Conservation (phyloP, 2,329 filamentous ascomycete genomes). For the Talaromyces pinophilus region DNA sequence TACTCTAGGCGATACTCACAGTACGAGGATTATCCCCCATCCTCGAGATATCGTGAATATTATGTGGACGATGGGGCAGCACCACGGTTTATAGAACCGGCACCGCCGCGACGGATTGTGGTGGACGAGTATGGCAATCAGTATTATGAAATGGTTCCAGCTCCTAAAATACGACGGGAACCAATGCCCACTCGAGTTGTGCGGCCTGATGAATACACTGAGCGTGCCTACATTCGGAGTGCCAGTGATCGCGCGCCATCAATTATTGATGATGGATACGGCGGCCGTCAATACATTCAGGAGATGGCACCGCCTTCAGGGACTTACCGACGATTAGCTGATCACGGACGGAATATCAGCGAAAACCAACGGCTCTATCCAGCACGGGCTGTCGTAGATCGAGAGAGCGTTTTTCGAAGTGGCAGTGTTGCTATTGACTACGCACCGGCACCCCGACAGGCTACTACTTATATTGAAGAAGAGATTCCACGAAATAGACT, state of each 20-base stretch:
- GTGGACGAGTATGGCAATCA: slow-evolving; percentile 81
- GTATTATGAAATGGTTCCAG: slow-evolving; percentile 63
- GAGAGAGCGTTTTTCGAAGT: slow-evolving; percentile 39
- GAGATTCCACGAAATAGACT: slow-evolving; percentile 61
- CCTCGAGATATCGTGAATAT: slow-evolving; percentile 41
- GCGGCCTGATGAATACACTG: slow-evolving; percentile 39
- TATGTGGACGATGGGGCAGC: slow-evolving; percentile 49
- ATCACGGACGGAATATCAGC: slow-evolving; percentile 36
- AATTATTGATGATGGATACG: slow-evolving; percentile 45
- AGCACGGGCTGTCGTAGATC: slow-evolving; percentile 35
- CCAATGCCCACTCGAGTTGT: slow-evolving; percentile 36
- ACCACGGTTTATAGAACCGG: slow-evolving; percentile 53
- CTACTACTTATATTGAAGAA: slow-evolving; percentile 61
- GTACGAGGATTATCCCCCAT: slow-evolving; percentile 40
- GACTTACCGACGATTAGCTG: slow-evolving; percentile 44
- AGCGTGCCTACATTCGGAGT: slow-evolving; percentile 33
- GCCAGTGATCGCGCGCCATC: slow-evolving; percentile 45
- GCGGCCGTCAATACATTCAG: slow-evolving; percentile 44
- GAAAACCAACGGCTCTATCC: slow-evolving; percentile 37
- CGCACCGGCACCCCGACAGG: slow-evolving; percentile 33
- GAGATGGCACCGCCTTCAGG: slow-evolving; percentile 49
- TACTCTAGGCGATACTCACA: slow-evolving; percentile 38
- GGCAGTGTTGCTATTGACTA: slow-evolving; percentile 48
- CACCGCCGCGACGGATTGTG: slow-evolving; percentile 67
- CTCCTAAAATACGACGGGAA: slow-evolving; percentile 38